Evolutionary conservation across 768 basidiomycete species (phyloP).

Genomic region (Russula vinacea): DNA sequence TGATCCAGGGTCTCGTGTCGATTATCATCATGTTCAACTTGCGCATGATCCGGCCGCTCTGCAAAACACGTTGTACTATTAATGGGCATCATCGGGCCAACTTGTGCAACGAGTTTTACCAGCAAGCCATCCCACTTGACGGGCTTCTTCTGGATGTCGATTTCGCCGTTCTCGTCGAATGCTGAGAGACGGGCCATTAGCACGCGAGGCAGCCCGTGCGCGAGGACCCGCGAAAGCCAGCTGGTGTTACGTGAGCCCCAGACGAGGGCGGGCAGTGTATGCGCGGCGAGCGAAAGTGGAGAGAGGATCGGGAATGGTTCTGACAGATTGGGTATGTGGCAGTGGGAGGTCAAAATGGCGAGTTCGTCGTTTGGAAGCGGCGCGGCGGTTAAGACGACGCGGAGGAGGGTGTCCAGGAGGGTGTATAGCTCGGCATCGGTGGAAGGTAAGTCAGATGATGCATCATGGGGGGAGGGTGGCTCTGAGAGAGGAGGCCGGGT

Average conservation of each 20-base stretch:
- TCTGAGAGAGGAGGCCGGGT: background rate
- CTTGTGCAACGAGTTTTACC: conserved; percentile 43
- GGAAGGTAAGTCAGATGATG: background rate
- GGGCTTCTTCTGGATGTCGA: conserved; percentile 31
- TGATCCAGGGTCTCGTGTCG: too few species aligned
- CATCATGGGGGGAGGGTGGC: background rate
- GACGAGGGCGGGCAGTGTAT: conserved; percentile 10
- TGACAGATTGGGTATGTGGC: background rate
- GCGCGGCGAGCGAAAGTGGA: conserved; percentile 36
- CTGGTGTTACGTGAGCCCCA: conserved; percentile 36
- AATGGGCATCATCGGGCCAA: conserved; percentile 39
- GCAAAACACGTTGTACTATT: background rate
- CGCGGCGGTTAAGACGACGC: conserved; percentile 37
- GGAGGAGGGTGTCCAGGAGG: conserved; percentile 37
- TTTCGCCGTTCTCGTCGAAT: conserved; percentile 32
- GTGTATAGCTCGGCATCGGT: conserved; percentile 27
- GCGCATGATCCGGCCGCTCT: background rate
- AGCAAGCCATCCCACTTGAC: conserved; percentile 37
- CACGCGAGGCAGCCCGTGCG: conserved; percentile 38
- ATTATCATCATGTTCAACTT: background rate
- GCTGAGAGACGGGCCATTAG: conserved; percentile 28
- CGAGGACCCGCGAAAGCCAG: conserved; percentile 39
- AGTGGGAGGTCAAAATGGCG: conserved; percentile 19
- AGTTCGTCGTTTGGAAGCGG: conserved; percentile 34
- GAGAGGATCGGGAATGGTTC: conserved; percentile 35